Conservation (phyloP, 768 basidiomycete species). For the Boletus barrowsii region DNA sequence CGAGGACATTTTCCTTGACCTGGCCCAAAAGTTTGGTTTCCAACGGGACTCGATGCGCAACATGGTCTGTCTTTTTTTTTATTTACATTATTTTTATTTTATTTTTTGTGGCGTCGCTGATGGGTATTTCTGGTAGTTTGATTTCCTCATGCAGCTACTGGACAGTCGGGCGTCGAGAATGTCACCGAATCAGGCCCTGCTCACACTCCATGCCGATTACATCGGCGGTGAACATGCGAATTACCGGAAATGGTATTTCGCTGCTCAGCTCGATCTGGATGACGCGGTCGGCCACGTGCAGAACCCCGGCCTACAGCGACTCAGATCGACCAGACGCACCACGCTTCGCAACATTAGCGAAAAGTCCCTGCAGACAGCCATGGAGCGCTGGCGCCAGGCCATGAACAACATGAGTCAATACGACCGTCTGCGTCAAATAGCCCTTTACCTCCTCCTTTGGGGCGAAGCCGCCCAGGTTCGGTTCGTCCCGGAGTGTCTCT, state of each 20-base stretch:
- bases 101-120: constrained; percentile 7
- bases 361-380: constrained; percentile 74
- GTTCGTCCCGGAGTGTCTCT: constrained; percentile 93
- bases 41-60: constrained; percentile 94
- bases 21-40: constrained; percentile 98
- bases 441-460: constrained; percentile 94
- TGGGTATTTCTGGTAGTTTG: constrained; percentile 55
- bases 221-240: constrained; percentile 98
- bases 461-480: constrained; percentile 98
- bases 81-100: constrained; percentile 9
- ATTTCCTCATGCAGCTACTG: constrained; percentile 95
- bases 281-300: constrained; percentile 92
- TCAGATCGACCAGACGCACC: constrained; percentile 68
- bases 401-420: constrained; percentile 99
- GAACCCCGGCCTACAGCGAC: constrained; percentile 84
- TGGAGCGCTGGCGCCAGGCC: constrained; percentile 92
- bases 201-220: constrained; percentile 97
- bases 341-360: constrained; percentile 53
- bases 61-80: constrained; percentile 59
- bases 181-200: constrained; percentile 92
- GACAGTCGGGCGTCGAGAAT: constrained; percentile 97
- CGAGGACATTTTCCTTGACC: constrained; percentile 95
- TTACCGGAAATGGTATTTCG: constrained; percentile 99
- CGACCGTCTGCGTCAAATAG: constrained; percentile 94
- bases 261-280: constrained; percentile 96